phyloP scores from a whole-genome alignment of 768 basidiomycete genomes.

The Pulveroboletus frians region DNA sequence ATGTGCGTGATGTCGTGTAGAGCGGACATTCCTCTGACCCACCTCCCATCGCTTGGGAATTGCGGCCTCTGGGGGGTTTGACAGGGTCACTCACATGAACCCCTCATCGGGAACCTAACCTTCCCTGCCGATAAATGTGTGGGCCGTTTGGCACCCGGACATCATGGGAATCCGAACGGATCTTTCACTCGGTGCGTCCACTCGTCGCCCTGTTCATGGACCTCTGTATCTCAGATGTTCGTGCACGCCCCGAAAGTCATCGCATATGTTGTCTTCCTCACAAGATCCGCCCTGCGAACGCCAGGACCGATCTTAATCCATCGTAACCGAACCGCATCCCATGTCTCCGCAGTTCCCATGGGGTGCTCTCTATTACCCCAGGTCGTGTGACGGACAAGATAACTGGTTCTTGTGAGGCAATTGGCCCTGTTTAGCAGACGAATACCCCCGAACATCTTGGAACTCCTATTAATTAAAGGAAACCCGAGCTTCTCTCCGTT shows the following conservation, averaged over 20 bases:
- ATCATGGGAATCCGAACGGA: slow-evolving; percentile 12
- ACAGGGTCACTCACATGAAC: slow-evolving; percentile 13
- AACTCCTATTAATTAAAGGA: slow-evolving; percentile 5
- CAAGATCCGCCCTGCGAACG: slow-evolving; percentile 23
- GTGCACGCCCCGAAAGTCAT: slow-evolving; percentile 13
- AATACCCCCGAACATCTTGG: slow-evolving; percentile 1
- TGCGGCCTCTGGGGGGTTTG: neutral
- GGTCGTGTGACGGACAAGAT: slow-evolving; percentile 22
- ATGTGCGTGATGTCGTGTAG: neutral
- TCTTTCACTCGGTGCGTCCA: slow-evolving; percentile 6
- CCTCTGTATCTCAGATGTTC: slow-evolving; percentile 2
- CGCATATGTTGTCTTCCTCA: slow-evolving; percentile 15
- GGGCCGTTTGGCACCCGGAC: slow-evolving; percentile 4
- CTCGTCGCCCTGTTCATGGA: slow-evolving; percentile 11
- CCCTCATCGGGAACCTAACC: slow-evolving; percentile 12
- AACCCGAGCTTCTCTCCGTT: slow-evolving; percentile 4
- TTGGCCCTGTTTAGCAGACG: slow-evolving; percentile 4
- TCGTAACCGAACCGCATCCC: slow-evolving; percentile 3
- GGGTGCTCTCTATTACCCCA: slow-evolving; percentile 27
- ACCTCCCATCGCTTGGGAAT: slow-evolving; percentile 6
- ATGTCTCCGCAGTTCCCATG: slow-evolving; percentile 22
- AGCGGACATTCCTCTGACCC: neutral
- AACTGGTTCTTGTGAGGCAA: slow-evolving; percentile 9
- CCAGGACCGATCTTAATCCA: slow-evolving; percentile 12
- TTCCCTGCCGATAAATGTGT: slow-evolving; percentile 4